These are phyloP conservation scores for Backusella morwellensis DNA, from an alignment of 192 early-diverging fungal genomes.

Conservation along the genomic window DNA sequence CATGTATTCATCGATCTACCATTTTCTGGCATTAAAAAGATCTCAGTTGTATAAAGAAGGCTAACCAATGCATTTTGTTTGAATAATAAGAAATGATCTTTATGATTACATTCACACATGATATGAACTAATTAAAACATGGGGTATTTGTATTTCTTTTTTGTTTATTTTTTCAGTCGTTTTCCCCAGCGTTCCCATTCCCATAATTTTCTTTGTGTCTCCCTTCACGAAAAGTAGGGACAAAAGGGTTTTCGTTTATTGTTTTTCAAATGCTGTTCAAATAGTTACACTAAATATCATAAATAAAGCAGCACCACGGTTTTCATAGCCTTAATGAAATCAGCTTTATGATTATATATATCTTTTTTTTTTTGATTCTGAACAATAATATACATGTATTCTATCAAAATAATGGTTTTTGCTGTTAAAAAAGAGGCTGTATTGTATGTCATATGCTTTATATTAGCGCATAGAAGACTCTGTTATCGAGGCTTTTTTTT, in stretches of 20 bases:
- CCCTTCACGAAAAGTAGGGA: background rate
- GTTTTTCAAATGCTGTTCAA: background rate
- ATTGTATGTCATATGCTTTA: no score
- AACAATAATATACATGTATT: no score
- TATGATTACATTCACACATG: background rate
- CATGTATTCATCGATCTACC: background rate
- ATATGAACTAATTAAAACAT: background rate
- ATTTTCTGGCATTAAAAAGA: background rate
- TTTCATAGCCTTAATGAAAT: background rate
- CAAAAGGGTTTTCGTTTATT: background rate
- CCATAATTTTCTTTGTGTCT: background rate
- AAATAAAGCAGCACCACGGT: background rate
- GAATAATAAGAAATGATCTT: no score
- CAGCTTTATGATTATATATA: background rate
- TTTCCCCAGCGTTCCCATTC: background rate
- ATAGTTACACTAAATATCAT: background rate
- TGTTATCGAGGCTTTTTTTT: background rate
- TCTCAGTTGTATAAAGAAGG: no score
- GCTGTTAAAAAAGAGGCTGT: no score
- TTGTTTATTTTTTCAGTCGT: background rate
- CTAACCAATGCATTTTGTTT: no score
- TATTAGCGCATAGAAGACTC: background rate
- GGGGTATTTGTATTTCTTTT: background rate
- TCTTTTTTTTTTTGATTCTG: no score
- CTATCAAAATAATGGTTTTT: no score